Evolutionary conservation across 805 yeast genomes (phyloP), one percentile per base, ranked within the genome.

Genomic region (Cyberlindnera lachancei): DNA sequence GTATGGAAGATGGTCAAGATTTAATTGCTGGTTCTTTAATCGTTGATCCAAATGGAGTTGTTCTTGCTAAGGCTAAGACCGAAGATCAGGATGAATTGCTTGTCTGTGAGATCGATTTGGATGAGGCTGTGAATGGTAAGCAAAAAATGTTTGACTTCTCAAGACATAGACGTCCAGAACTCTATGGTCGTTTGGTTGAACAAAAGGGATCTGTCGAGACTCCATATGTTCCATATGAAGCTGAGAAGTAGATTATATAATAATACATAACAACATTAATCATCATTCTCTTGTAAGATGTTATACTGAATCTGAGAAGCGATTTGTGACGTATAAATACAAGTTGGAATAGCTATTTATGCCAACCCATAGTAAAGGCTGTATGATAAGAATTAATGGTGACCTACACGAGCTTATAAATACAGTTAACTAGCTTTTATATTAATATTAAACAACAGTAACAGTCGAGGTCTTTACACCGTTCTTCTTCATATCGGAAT

Each of bases 81-180:
- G 58, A 52, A 27, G 63, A 51, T 13, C n/a, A n/a, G n/a, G 64
- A 59, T 37, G 63, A 46, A 31, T 30, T 58, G 5, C 31, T 58
- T 12, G 35, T 47, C 26, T 52, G 56, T 10, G 63, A 58, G 22
- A 56, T 59, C 24, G 62, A 59, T 32, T 39, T 59, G 18, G 63
- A 59, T 31, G 62, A 55, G 13, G 38, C 61, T n/a, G 35, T 56
- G 15, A 53, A 48, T 24, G 60, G 61, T 25, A 57, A 56, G 35
- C 41, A 55, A 38, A 56, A 53, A 35, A 56, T 56, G 58, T 59
- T 59, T 45, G 60, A 59, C 35, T 59, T 59, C 37, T 45, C 50
- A 3, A 52, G 60, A 42, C 64, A 59, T 31, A 51, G 64, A 41
- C 55, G 63, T 25, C 61, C 63, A 14, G 63, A 55, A 32, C 46